Base-by-base conservation (phyloP, 164 flowering plant genomes). In the Umbellularia californica region DNA sequence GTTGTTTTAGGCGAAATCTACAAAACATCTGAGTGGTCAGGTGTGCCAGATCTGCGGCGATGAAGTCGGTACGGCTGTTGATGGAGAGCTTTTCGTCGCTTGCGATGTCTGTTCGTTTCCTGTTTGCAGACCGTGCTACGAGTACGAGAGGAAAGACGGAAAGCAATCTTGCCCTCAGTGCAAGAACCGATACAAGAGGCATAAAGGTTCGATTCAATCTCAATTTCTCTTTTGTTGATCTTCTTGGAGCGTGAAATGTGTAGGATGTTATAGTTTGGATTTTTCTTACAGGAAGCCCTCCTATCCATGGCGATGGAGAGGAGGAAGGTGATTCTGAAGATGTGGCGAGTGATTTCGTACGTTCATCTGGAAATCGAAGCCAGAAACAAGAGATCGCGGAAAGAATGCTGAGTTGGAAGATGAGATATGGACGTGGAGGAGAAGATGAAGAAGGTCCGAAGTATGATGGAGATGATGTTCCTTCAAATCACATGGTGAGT, bases 401-500 rank as follows among this genome's bases (percentile, higher is more conserved):
- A 71, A 76, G 78, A 20, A 79, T 79, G 79, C 75, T 82, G 50
- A 75, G 79, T 70, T 82, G 80, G 80, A 80, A 71, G 33, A 79
- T 86, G 90, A 80, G 81, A 52, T 85, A 88, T 81, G 97, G 92
- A 20, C 81, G 35, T 4, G 35, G 87, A 63, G 90, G 87, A 55
- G 94, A 90, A 70, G 90, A 91, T 83, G 78, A 71, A 19, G 83
- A 68, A 4, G 73, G 84, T 66, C 88, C 93, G n/a, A 85, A 83
- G 50, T 94, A 86, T 81, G 95, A 91, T 74, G 87, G 85, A 77
- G 93, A 58, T 30, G 74, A 92, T 78, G 86, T 87, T 74, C 78
- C 95, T 60, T 90, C 83, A 73, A 90, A 84, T 69, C 88, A 88
- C 58, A 83, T 91, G 82, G 97, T 90, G 79, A 28, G 79, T 76